Conservation (phyloP, 768 basidiomycete species). For the Lyophyllum decastes region DNA sequence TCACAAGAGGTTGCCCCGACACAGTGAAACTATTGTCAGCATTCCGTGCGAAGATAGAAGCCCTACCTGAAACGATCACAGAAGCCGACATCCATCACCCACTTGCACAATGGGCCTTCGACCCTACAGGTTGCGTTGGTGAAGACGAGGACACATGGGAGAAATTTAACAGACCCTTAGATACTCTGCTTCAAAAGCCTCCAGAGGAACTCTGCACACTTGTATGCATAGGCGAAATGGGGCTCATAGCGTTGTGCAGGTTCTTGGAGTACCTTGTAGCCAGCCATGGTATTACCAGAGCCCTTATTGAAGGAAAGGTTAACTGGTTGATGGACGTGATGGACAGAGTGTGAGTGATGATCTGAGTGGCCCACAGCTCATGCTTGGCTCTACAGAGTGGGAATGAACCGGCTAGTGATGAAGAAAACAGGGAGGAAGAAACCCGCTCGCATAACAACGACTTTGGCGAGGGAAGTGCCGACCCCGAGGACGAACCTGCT, state of each 20-base stretch:
- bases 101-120: not conserved
- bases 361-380: no score
- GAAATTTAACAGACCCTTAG: not conserved
- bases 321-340: not conserved
- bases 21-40: no score
- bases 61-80: not conserved
- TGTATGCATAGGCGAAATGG: not conserved
- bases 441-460: no score
- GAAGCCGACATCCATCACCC: not conserved
- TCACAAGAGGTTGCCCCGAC: no score
- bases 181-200: no score
- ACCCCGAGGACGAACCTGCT: no score
- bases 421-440: no score
- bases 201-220: not conserved
- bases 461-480: no score
- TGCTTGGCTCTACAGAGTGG: no score
- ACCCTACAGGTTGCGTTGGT: not conserved
- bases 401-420: no score
- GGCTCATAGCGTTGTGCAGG: not conserved
- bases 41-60: not conserved
- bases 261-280: not conserved
- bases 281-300: not conserved
- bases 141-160: not conserved
- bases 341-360: not conserved
- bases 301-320: slow-evolving; percentile 1